These are phyloP conservation scores for Pythium graminicola DNA, from an alignment of 352 stramenopile species.

Conservation along the genomic window DNA sequence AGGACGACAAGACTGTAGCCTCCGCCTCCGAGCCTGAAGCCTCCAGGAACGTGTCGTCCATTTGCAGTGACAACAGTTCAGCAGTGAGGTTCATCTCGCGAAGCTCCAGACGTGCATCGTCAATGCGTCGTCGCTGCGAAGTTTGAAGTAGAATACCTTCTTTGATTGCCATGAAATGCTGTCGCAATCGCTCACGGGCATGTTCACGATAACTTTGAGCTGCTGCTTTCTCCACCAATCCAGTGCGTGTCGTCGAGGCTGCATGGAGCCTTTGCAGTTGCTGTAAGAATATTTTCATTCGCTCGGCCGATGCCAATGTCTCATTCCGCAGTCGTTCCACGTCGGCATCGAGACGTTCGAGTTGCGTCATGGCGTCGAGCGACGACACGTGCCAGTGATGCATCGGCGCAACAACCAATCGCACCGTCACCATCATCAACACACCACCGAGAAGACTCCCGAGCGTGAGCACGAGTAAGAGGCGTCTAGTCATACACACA, in stretches of 20 bases:
- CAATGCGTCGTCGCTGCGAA: constrained; percentile 21
- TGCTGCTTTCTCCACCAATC: constrained; percentile 22
- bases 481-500: constrained; percentile 4
- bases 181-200: constrained; percentile 13
- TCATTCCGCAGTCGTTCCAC: constrained; percentile 6
- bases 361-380: constrained; percentile 9
- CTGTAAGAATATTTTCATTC: constrained; percentile 19
- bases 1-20: constrained; percentile 4
- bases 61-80: constrained; percentile 1
- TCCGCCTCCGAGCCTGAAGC: neutral
- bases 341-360: constrained; percentile 12
- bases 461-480: constrained; percentile 14
- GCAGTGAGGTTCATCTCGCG: constrained; percentile 16
- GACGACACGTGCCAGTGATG: constrained; percentile 7
- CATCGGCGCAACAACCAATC: constrained; percentile 12
- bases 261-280: constrained; percentile 23
- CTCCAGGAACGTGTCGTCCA: neutral
- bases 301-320: constrained; percentile 4
- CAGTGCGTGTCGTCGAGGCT: constrained; percentile 10
- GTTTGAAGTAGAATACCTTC: constrained; percentile 24
- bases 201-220: constrained; percentile 25
- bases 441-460: constrained; percentile 17
- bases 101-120: constrained; percentile 15
- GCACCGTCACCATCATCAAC: constrained; percentile 17
- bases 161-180: constrained; percentile 22